Evolutionary conservation across 1,284 basidiomycete species (phyloP).

Genomic region (Irpex sp.): DNA sequence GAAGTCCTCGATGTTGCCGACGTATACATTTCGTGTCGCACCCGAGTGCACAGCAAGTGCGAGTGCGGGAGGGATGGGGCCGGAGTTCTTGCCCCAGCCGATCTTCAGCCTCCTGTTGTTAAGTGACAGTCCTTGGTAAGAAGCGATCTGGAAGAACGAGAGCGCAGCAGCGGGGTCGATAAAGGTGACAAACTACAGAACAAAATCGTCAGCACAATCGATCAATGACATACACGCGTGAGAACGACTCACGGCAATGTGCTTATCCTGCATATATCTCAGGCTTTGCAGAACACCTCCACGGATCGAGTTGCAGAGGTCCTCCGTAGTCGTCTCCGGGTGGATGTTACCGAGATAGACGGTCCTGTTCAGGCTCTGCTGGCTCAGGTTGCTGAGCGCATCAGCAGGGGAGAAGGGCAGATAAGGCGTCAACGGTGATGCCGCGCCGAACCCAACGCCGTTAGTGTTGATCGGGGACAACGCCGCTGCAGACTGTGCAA

Average conservation of each 20-base stretch:
- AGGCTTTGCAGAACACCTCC: slow-evolving; percentile 91
- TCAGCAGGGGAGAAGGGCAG: slow-evolving; percentile 52
- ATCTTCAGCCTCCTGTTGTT: slow-evolving; percentile 91
- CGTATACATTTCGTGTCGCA: slow-evolving; percentile 92
- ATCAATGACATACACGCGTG: slow-evolving; percentile 2
- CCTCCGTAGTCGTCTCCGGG: slow-evolving; percentile 88
- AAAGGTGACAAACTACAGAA: slow-evolving; percentile 80
- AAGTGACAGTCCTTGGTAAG: slow-evolving; percentile 82
- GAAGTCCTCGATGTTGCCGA: slow-evolving; percentile 91
- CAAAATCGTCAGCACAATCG: slow-evolving; percentile 10
- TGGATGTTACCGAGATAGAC: slow-evolving; percentile 94
- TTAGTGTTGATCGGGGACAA: slow-evolving; percentile 32
- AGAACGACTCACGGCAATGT: slow-evolving; percentile 73
- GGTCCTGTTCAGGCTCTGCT: slow-evolving; percentile 76
- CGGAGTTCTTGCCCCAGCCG: slow-evolving; percentile 93
- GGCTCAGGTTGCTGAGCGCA: slow-evolving; percentile 35
- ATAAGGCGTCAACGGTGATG: slow-evolving; percentile 55
- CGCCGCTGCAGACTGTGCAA: slow-evolving; percentile 52
- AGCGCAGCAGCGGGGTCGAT: slow-evolving; percentile 87
- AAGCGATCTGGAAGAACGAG: slow-evolving; percentile 88
- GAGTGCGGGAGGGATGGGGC: slow-evolving; percentile 77
- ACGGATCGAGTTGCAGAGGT: slow-evolving; percentile 90
- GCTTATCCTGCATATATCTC: slow-evolving; percentile 90
- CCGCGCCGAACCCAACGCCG: slow-evolving; percentile 18
- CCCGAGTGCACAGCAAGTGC: slow-evolving; percentile 87